phyloP scores from a whole-genome alignment of 495 filamentous ascomycete genomes.

The Venustampulla echinocandica region DNA sequence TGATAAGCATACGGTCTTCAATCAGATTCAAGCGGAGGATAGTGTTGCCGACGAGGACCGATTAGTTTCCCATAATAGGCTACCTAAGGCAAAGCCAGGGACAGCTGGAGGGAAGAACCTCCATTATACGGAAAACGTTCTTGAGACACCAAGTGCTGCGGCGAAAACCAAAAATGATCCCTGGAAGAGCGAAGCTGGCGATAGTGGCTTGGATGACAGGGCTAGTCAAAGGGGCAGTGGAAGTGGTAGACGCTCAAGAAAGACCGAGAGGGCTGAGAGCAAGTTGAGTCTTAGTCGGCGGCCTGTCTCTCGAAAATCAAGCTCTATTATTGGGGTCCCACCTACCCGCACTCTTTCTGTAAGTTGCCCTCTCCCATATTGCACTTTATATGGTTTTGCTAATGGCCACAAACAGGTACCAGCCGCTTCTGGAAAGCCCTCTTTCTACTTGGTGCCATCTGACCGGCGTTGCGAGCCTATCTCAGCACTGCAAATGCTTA shows the following conservation, averaged over 20 bases:
- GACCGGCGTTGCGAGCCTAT: constrained; percentile 71
- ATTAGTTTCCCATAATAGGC: constrained; percentile 79
- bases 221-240: constrained; percentile 37
- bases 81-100: constrained; percentile 55
- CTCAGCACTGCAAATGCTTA: constrained; percentile 76
- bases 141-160: constrained; percentile 41
- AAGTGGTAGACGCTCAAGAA: constrained; percentile 42
- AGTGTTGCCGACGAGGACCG: constrained; percentile 80
- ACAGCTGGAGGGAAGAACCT: constrained; percentile 83
- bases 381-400: not conserved
- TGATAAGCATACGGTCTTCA: constrained; percentile 83
- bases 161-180: constrained; percentile 31
- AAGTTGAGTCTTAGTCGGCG: constrained; percentile 29
- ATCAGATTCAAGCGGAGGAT: constrained; percentile 79
- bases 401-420: constrained; percentile 8
- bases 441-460: constrained; percentile 46
- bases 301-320: constrained; percentile 56
- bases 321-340: constrained; percentile 28
- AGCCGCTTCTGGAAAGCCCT: constrained; percentile 14
- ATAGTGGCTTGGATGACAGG: constrained; percentile 42
- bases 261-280: constrained; percentile 42
- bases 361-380: constrained; percentile 1
- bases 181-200: constrained; percentile 66
- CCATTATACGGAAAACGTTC: constrained; percentile 85
- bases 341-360: constrained; percentile 16